A percentile compares a stretch with the other conserved stretches of the same genome.
phyloP scores from a whole-genome alignment of 345 rosid species.

The Pistacia vera region DNA sequence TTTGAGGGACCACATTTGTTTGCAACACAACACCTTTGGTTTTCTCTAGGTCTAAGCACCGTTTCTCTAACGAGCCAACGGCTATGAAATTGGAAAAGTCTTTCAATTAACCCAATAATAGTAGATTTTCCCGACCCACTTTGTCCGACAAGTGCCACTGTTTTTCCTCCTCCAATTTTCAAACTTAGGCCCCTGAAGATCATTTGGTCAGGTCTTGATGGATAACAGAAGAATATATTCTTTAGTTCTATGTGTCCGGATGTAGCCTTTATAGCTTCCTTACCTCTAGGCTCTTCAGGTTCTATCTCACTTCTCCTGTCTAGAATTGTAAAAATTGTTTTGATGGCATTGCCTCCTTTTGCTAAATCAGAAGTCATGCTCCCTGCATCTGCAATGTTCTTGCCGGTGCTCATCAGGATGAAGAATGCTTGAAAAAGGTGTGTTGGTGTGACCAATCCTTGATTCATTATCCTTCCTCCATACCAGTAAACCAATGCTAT shows the following conservation, averaged over 20 bases:
- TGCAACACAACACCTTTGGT: too few species aligned
- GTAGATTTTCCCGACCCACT: slow-evolving; percentile 63
- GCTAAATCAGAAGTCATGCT: slow-evolving; percentile 55
- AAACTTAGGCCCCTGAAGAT: slow-evolving; percentile 42
- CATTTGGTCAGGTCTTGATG: slow-evolving; percentile 42
- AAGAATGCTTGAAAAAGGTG: slow-evolving; percentile 49
- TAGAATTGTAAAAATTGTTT: slow-evolving; percentile 33
- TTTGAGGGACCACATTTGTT: too few species aligned
- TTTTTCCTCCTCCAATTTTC: slow-evolving; percentile 42
- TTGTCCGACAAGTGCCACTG: slow-evolving; percentile 44
- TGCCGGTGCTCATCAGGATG: slow-evolving; percentile 49
- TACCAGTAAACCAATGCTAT: slow-evolving; percentile 49
- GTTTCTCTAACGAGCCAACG: not conserved
- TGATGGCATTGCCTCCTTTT: slow-evolving; percentile 41
- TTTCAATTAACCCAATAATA: slow-evolving; percentile 41
- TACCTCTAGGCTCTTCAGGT: slow-evolving; percentile 34
- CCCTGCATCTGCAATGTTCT: slow-evolving; percentile 50
- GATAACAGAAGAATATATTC: slow-evolving; percentile 40
- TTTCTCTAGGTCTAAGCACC: not conserved
- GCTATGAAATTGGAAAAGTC: slow-evolving; percentile 27
- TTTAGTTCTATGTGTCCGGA: slow-evolving; percentile 41
- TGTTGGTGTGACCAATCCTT: slow-evolving; percentile 32
- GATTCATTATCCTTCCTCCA: slow-evolving; percentile 48
- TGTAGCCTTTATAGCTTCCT: slow-evolving; percentile 2
- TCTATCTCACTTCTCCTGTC: slow-evolving; percentile 41